These are phyloP conservation scores for Syncephalastrum racemosum DNA, from an alignment of 371 early-diverging fungal genomes.

Conservation along the genomic window DNA sequence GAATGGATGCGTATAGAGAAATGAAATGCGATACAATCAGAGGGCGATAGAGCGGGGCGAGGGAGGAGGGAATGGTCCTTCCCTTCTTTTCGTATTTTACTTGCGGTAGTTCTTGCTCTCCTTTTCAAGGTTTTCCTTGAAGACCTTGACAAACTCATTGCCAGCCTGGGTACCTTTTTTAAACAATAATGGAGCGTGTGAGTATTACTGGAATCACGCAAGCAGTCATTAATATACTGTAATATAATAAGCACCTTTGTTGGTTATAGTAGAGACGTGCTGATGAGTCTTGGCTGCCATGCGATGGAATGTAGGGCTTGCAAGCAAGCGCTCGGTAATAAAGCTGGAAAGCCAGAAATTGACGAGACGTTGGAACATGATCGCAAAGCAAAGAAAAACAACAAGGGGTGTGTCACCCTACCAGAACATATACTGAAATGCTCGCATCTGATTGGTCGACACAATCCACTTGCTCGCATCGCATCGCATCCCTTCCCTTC, in stretches of 20 bases:
- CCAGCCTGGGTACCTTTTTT: constrained; percentile 29
- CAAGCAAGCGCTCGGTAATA: constrained; percentile 47
- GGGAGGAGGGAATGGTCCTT: too few species aligned
- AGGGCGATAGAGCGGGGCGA: too few species aligned
- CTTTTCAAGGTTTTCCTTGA: constrained; percentile 54
- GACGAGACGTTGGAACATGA: constrained; percentile 48
- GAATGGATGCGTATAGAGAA: too few species aligned
- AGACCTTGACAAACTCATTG: constrained; percentile 43
- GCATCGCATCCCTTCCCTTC: too few species aligned
- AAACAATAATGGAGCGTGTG: background rate
- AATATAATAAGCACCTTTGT: constrained; percentile 30
- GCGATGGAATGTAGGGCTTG: constrained; percentile 48
- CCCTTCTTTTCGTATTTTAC: background rate
- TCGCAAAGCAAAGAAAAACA: constrained; percentile 3
- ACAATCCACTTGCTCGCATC: too few species aligned
- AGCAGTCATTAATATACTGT: background rate
- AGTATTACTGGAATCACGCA: background rate
- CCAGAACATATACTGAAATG: too few species aligned
- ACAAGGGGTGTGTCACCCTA: background rate
- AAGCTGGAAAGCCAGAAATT: constrained; percentile 52
- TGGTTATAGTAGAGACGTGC: constrained; percentile 44
- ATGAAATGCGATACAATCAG: too few species aligned
- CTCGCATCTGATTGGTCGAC: too few species aligned
- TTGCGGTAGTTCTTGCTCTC: constrained; percentile 32
- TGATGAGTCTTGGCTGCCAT: constrained; percentile 53